Evolutionary conservation across 306 rosid genomes (phyloP).

Genomic region (Castanea mollissima): DNA sequence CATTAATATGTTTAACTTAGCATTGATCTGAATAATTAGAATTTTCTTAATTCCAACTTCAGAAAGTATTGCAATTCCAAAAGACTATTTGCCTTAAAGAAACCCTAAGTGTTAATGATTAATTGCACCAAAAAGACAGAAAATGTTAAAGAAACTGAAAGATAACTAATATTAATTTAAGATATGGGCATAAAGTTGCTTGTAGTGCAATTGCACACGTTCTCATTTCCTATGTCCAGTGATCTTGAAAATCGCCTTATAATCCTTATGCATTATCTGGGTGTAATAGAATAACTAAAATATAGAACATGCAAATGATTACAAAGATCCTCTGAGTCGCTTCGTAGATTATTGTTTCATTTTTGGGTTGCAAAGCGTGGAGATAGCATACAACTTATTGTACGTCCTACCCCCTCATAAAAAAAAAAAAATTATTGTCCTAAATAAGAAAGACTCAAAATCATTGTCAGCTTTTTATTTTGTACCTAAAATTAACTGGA

Average conservation of each 20-base stretch:
- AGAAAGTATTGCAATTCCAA: too few relatives aligned
- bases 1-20: too few relatives aligned
- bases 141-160: not conserved
- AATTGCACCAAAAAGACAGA: not conserved
- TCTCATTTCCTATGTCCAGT: not conserved
- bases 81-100: too few relatives aligned
- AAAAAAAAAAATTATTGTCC: too few relatives aligned
- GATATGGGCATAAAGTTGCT: too few relatives aligned
- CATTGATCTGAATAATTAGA: too few relatives aligned
- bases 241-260: not conserved
- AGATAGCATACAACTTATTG: constrained; percentile 5
- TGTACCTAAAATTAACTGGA: constrained; percentile 4
- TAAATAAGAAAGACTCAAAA: constrained; percentile 10
- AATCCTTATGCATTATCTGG: not conserved
- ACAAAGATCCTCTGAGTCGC: constrained; percentile 28
- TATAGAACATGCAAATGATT: constrained; percentile 20
- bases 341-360: constrained; percentile 18
- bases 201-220: not conserved
- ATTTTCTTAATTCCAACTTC: too few relatives aligned
- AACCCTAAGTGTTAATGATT: too few relatives aligned
- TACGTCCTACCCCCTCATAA: not conserved
- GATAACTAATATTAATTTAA: not conserved
- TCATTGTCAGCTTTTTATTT: constrained; percentile 29
- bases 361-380: constrained; percentile 19
- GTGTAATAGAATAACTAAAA: not conserved